Evolutionary conservation across 2,329 filamentous ascomycete species (phyloP), one percentile per base, ranked within the genome.

Genomic region (Karstenula rhodostoma): DNA sequence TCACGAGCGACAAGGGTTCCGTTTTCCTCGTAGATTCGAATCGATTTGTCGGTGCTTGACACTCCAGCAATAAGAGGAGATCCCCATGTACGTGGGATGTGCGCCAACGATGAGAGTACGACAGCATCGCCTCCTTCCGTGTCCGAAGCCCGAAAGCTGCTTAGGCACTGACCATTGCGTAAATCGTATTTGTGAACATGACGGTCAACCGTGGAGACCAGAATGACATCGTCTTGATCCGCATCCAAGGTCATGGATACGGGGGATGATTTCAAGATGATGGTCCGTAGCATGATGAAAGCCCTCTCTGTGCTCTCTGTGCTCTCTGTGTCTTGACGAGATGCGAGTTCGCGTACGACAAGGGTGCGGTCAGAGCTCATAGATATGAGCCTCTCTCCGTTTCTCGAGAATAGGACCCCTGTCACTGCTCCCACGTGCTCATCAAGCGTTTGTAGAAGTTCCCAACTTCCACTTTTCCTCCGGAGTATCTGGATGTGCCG

Each of bases 21-120:
- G 44, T 87, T 89, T 62, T 90, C 89, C 67, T 97, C 92, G 71
- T 99, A 99, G 17, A 99, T 82, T 37, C 95, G 86, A 58, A 99
- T 90, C 0, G 95, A 98, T 75, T 98, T 99, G 77, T 99, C 95
- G 0, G 92, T 97, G 68, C 94, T 94, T 9, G 94, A 97, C 12
- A 95, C 86, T n/a, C 93, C 94, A 19, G 95, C 85, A 54, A 99
- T 84, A 53, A 96, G 86, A 29, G 89, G 86, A 81, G 87, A 75
- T 10, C 84, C 82, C 78, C 85, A 78, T 63, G 84, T 77, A 69
- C 87, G 79, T 73, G 87, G 70, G 74, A 84, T 80, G 50, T 86
- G 87, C 1, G 88, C 87, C 32, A 99, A 83, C 0, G 91, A 91
- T 65, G 94, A 92, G 67, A 98, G 81, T 46, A 95, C 87, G 0